Conservation (phyloP, 768 basidiomycete species). For the Suillus plorans region DNA sequence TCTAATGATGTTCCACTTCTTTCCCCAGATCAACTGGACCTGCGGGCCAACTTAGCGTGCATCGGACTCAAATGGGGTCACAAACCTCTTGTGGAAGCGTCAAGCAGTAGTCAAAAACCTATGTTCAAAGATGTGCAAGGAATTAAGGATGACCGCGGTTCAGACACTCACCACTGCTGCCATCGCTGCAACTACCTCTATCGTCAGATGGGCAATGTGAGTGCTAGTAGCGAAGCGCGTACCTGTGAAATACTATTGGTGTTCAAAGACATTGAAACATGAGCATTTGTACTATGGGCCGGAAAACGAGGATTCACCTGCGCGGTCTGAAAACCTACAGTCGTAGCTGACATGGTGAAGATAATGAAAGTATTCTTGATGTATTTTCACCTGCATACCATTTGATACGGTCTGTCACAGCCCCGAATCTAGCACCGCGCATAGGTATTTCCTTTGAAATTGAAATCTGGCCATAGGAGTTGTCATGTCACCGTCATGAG, state of each 20-base stretch:
- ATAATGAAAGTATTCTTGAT: neutral
- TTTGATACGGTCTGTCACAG: neutral
- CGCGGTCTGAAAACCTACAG: neutral
- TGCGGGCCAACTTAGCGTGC: neutral
- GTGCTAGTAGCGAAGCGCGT: neutral
- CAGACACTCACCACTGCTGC: neutral
- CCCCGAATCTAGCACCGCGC: neutral
- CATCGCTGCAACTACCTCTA: neutral
- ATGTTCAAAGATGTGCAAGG: neutral
- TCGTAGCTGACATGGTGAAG: neutral
- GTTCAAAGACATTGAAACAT: neutral
- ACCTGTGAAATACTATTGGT: neutral
- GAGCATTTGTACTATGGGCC: neutral
- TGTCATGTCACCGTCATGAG: neutral
- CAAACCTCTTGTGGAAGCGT: conserved; percentile 6
- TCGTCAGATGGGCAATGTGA: neutral
- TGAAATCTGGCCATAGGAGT: neutral
- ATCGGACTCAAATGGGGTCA: neutral
- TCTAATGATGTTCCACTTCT: neutral
- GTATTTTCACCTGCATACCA: neutral
- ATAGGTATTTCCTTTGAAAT: neutral
- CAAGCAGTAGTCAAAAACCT: conserved; percentile 5
- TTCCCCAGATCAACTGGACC: conserved; percentile 7
- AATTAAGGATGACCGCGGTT: neutral
- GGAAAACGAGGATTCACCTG: neutral